phyloP scores from a whole-genome alignment of 371 early-diverging fungal genomes.

The Saksenaea vasiformis region DNA sequence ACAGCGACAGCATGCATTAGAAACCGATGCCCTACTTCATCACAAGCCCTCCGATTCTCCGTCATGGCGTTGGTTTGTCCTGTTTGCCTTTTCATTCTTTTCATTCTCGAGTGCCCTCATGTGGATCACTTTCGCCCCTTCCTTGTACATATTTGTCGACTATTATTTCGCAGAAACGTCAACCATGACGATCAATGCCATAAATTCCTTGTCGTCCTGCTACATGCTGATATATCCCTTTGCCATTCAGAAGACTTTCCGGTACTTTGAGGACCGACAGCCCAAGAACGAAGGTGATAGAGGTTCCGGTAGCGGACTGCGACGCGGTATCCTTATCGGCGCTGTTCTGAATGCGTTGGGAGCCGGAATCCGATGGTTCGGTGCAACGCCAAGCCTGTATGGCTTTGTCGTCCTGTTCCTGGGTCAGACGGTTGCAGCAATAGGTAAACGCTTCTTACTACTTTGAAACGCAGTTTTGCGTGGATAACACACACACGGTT shows the following conservation, averaged over 20 bases:
- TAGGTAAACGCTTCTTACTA: conserved; percentile 33
- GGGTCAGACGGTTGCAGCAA: conserved; percentile 54
- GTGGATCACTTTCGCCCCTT: conserved; percentile 63
- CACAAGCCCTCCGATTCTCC: neutral
- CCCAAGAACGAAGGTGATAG: neutral
- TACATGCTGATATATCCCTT: conserved; percentile 58
- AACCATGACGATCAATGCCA: conserved; percentile 39
- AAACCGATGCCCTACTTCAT: too few species aligned
- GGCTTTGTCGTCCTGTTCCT: conserved; percentile 37
- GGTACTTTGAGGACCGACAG: conserved; percentile 40
- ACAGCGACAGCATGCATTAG: too few species aligned
- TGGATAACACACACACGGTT: neutral
- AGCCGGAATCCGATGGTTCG: conserved; percentile 44
- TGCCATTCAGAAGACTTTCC: conserved; percentile 44
- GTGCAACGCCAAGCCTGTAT: conserved; percentile 34
- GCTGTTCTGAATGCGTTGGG: conserved; percentile 46
- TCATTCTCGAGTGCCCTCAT: conserved; percentile 49
- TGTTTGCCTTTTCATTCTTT: conserved; percentile 44
- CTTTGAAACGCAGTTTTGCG: neutral
- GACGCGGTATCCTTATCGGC: conserved; percentile 48
- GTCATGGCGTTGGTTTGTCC: conserved; percentile 40
- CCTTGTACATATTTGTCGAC: conserved; percentile 48
- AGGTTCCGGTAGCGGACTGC: conserved; percentile 39
- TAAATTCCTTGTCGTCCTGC: conserved; percentile 45
- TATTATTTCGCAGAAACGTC: conserved; percentile 39